Conservation (phyloP, 2,329 filamentous ascomycete species). For the Corniculantispora saksenae region DNA sequence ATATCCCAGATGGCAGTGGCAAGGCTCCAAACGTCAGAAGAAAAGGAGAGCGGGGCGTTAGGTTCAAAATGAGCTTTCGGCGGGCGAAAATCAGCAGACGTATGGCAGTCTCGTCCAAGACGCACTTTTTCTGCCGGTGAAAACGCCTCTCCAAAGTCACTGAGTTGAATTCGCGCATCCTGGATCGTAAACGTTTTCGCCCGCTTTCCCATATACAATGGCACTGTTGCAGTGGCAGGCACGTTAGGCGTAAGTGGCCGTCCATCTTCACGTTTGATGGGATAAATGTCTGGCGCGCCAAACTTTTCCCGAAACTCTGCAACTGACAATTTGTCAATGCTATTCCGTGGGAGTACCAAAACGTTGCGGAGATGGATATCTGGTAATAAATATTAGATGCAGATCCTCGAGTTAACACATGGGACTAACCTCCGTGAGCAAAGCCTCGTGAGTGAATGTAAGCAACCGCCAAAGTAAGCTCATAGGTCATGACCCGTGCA, state of each 20-base stretch:
- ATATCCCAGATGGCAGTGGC: slow-evolving; percentile 17
- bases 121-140: background rate
- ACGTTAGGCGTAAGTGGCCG: background rate
- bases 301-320: no score
- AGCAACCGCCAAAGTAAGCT: slow-evolving; percentile 15
- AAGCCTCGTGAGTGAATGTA: slow-evolving; percentile 11
- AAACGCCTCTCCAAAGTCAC: slow-evolving; percentile 14
- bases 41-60: background rate
- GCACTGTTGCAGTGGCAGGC: background rate
- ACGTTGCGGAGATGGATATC: no score
- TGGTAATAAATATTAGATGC: no score
- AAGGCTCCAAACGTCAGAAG: slow-evolving; percentile 16
- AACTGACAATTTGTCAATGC: no score
- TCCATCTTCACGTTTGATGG: background rate
- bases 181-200: background rate
- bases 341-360: no score
- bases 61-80: slow-evolving; percentile 3
- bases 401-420: no score
- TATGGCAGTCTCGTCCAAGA: background rate
- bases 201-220: background rate
- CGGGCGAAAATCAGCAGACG: background rate
- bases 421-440: slow-evolving; percentile 19
- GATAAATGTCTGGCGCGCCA: background rate
- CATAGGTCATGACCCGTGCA: slow-evolving; percentile 10
- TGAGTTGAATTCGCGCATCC: background rate